Percentiles rank a stretch among this genome's conserved stretches.
These are phyloP conservation scores for Diaporthe eres DNA, from an alignment of 2,329 filamentous ascomycete species.

Conservation along the genomic window DNA sequence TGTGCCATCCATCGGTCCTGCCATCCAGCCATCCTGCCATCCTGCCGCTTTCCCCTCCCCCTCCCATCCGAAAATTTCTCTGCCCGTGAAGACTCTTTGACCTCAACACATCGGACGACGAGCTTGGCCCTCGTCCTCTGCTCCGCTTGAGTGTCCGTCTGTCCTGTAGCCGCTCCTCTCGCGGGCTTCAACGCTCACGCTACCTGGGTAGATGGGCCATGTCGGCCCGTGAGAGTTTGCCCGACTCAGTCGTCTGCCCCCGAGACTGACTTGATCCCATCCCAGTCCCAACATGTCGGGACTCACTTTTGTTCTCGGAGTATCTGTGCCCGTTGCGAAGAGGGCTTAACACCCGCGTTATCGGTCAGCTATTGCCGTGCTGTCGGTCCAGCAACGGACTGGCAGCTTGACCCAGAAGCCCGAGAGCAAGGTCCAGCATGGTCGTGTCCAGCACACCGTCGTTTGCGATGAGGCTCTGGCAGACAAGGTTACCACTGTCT, in stretches of 20 bases:
- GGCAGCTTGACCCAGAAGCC: not conserved
- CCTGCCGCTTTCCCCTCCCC: conserved; percentile 1
- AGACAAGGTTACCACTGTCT: conserved; percentile 24
- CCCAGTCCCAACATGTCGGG: conserved; percentile 17
- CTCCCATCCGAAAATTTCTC: conserved; percentile 26
- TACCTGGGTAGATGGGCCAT: not conserved
- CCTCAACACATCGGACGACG: conserved; percentile 12
- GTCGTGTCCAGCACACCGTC: not conserved
- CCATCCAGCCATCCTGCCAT: not conserved
- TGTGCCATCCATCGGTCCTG: conserved; percentile 10
- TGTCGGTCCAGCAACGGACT: conserved; percentile 6
- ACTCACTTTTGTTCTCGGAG: conserved; percentile 28
- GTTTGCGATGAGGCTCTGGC: conserved; percentile 28
- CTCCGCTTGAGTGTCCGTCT: not conserved
- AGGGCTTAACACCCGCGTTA: not conserved
- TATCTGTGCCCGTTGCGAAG: conserved; percentile 18
- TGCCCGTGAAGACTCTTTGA: conserved; percentile 7
- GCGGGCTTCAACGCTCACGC: not conserved
- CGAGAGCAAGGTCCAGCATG: not conserved
- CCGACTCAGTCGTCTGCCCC: not conserved
- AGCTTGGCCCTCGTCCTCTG: not conserved
- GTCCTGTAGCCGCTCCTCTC: conserved; percentile 13
- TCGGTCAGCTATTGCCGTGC: not conserved
- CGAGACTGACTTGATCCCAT: not conserved
- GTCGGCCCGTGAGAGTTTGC: conserved; percentile 20